Base-by-base conservation (phyloP, 148 eudicot species). In the Cornus florida region DNA sequence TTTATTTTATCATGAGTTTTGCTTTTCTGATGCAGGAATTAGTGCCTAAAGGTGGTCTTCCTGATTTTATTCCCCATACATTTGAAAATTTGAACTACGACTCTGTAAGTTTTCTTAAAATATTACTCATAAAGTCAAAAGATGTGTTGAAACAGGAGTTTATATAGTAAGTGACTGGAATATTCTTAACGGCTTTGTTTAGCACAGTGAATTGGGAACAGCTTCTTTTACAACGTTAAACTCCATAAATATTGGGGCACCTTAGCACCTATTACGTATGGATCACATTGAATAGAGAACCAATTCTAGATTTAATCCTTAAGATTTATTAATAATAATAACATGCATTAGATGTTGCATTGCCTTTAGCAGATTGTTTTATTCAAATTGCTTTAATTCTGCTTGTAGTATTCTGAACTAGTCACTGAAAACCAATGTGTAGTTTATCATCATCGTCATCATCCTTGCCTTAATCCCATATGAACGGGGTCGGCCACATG, bases 61-160 rank as follows among this genome's bases (percentile, higher is more conserved):
- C 97, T 38, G 90, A 89, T 82, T 92, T 89, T 74, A 91, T 93
- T 80, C 72, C 82, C 77, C 56, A 72, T 69, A 88, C 91, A 39
- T 75, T 96, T 43, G 91, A 87, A 84, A 69, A 91, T 83, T 53
- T 80, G 62, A 98, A 96, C 83, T 96, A 96, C 82, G 87, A 91
- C 89, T 96, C 99, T 57, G 98, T 96, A 92, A 89, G 98, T 74
- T 69, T 17, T 48, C 31, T 31, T 20, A 68, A 12, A 24, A 66
- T 62, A 24, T 23, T 68, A 48, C 48, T 20, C 53, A 53, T 53
- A 3, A 53, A 3, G 2, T 53, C 7, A 53, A 53, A 3, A 53
- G 19, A 20, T 24, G 12, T 69, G 35, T 19, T 69, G 19, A 20
- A 43, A 14, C 20, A 41, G 17, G 31, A 39, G 16, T 20, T 39